A percentile compares a stretch with the other conserved stretches of the same genome.
Conservation (phyloP, 805 yeast species). For the Zygoascus bituminiphila region DNA sequence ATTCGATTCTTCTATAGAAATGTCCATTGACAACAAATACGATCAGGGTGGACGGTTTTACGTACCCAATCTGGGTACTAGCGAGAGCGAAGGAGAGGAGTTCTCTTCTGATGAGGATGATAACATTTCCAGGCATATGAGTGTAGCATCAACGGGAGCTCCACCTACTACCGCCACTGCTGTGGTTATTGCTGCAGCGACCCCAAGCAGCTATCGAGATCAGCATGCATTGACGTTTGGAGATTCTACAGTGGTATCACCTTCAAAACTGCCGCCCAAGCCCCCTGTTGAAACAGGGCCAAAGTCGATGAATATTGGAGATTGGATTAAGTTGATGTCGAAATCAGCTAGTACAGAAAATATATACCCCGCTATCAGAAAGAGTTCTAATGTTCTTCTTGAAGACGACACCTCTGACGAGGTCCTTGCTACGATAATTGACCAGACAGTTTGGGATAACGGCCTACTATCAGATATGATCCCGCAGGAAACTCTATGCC, state of each 20-base stretch:
- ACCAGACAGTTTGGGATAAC: constrained; percentile 32
- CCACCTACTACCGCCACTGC: neutral
- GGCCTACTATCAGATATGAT: constrained; percentile 19
- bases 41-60: constrained; percentile 86
- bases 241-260: neutral
- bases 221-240: neutral
- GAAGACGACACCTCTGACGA: neutral
- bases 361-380: neutral
- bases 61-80: constrained; percentile 32
- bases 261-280: neutral
- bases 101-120: constrained; percentile 14
- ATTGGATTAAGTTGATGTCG: neutral
- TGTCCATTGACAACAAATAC: constrained; percentile 76
- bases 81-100: constrained; percentile 9
- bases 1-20: constrained; percentile 72
- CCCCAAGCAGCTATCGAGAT: neutral
- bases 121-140: neutral
- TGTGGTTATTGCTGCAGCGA: neutral
- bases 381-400: neutral
- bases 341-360: neutral
- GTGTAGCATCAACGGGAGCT: neutral
- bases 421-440: constrained; percentile 14
- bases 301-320: neutral
- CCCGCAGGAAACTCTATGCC: constrained; percentile 7
- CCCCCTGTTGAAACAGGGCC: neutral